phyloP scores from a whole-genome alignment of 2,329 filamentous ascomycete species.

The Verticillium isaacii region DNA sequence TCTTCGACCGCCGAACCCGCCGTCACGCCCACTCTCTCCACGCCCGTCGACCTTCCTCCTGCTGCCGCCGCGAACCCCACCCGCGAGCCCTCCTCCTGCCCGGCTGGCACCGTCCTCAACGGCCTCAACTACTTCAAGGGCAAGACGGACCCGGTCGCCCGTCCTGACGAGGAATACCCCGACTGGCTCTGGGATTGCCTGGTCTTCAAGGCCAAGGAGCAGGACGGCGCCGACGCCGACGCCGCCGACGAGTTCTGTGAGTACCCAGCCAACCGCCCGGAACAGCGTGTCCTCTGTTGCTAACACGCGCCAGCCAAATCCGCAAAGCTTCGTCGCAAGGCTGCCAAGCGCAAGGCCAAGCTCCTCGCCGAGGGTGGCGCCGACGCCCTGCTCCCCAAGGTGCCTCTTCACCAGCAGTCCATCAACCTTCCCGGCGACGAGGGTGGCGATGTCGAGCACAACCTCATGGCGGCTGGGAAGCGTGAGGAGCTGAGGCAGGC shows the following conservation, averaged over 20 bases:
- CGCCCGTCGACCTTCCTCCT: conserved; percentile 22
- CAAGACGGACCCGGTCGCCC: conserved; percentile 66
- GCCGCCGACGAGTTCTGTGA: conserved; percentile 76
- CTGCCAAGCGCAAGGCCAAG: conserved; percentile 59
- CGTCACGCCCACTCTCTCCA: conserved; percentile 24
- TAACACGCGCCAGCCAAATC: conserved; percentile 62
- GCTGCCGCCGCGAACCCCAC: conserved; percentile 22
- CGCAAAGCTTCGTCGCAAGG: conserved; percentile 71
- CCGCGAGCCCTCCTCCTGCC: conserved; percentile 42
- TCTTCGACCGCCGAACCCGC: conserved; percentile 28
- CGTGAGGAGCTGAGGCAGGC: conserved; percentile 62
- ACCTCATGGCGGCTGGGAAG: conserved; percentile 41
- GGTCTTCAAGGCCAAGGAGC: conserved; percentile 52
- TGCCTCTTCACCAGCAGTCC: conserved; percentile 73
- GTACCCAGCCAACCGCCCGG: conserved; percentile 26
- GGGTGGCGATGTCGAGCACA: conserved; percentile 35
- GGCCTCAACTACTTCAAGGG: conserved; percentile 77
- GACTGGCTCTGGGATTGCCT: conserved; percentile 75
- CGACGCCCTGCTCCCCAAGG: conserved; percentile 59
- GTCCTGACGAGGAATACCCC: conserved; percentile 72
- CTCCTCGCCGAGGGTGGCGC: conserved; percentile 62
- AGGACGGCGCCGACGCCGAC: conserved; percentile 43
- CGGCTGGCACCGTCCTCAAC: conserved; percentile 63
- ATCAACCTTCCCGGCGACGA: conserved; percentile 62
- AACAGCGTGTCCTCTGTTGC: not conserved